Evolutionary conservation across 176 grass and related monocot genomes (phyloP).

Genomic region (Oryza glaberrima): DNA sequence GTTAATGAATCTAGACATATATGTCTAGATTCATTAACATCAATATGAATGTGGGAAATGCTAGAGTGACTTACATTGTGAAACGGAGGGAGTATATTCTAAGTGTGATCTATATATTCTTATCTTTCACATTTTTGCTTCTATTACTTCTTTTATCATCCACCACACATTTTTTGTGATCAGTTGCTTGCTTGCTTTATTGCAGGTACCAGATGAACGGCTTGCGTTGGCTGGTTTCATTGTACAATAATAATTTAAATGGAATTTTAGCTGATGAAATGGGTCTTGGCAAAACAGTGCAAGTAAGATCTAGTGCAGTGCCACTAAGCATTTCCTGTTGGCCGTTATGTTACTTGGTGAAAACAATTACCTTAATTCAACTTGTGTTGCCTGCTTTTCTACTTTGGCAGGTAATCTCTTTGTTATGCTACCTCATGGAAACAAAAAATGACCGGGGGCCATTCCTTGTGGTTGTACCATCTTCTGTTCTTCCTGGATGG

Average conservation of each 20-base stretch:
- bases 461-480: constrained; percentile 97
- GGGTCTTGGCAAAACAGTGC: constrained; percentile 99
- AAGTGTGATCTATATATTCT: not conserved
- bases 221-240: constrained; percentile 92
- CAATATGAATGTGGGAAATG: too few relatives aligned
- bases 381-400: constrained; percentile 17
- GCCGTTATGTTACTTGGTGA: constrained; percentile 8
- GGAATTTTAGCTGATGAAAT: constrained; percentile 99
- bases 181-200: constrained; percentile 25
- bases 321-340: constrained; percentile 36
- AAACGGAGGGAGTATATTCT: not conserved
- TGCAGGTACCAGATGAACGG: constrained; percentile 99
- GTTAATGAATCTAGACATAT: too few relatives aligned
- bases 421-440: constrained; percentile 99
- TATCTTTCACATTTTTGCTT: not conserved
- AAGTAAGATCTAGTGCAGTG: constrained; percentile 59
- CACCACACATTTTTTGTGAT: constrained; percentile 24
- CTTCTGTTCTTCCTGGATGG: constrained; percentile 94
- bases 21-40: too few relatives aligned
- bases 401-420: constrained; percentile 82
- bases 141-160: constrained; percentile 14
- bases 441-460: constrained; percentile 96
- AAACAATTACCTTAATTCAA: constrained; percentile 12
- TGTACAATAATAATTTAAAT: constrained; percentile 98
- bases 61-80: too few relatives aligned